phyloP scores from a whole-genome alignment of 208 protist species.

The Blastocrithidia nonstop region DNA sequence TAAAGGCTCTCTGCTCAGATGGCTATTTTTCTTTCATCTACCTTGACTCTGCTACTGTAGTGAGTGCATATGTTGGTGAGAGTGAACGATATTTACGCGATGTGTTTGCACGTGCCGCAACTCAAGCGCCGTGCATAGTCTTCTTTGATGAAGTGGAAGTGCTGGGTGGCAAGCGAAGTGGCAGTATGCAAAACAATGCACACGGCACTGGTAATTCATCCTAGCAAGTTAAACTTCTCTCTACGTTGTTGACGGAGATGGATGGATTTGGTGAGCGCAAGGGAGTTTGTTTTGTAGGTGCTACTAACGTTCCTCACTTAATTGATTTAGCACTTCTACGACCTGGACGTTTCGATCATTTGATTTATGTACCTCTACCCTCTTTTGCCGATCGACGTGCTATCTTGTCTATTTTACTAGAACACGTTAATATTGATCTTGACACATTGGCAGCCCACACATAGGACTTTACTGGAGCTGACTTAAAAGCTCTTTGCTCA shows the following conservation, averaged over 20 bases:
- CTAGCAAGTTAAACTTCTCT: too few relatives aligned
- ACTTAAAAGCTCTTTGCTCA: conserved; percentile 45
- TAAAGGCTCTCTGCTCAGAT: conserved; percentile 73
- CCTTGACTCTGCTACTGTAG: conserved; percentile 66
- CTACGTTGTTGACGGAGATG: conserved; percentile 95
- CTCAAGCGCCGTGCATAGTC: conserved; percentile 80
- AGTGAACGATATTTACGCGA: conserved; percentile 81
- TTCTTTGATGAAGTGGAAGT: conserved; percentile 94
- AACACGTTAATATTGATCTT: conserved; percentile 21
- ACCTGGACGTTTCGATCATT: conserved; percentile 81
- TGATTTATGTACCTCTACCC: conserved; percentile 72
- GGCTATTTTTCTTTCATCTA: conserved; percentile 71
- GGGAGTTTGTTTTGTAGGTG: conserved; percentile 82
- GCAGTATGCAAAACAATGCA: conserved; percentile 17
- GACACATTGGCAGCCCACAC: conserved; percentile 23
- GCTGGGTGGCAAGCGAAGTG: conserved; percentile 41
- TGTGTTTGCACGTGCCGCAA: conserved; percentile 58
- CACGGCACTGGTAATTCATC: too few relatives aligned
- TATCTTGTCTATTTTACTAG: conserved; percentile 44
- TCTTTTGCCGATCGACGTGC: conserved; percentile 19
- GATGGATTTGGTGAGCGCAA: conserved; percentile 86
- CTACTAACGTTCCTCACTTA: conserved; percentile 84
- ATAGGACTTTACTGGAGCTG: conserved; percentile 74
- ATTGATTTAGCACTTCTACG: conserved; percentile 79
- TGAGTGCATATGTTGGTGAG: conserved; percentile 91